These are phyloP conservation scores for Trichosanthes cucumerina DNA, from an alignment of 306 rosid genomes.

Conservation along the genomic window DNA sequence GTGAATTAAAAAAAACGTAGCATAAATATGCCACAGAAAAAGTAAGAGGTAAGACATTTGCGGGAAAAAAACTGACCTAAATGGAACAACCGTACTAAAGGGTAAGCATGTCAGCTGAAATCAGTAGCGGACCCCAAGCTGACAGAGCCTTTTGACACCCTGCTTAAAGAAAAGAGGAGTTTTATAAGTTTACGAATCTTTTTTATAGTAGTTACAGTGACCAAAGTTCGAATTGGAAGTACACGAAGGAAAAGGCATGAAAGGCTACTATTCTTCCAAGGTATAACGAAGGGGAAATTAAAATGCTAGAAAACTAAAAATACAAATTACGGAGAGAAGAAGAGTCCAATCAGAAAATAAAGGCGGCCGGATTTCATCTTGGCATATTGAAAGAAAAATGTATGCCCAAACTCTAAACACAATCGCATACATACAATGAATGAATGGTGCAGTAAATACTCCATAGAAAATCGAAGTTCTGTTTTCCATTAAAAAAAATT, in stretches of 20 bases:
- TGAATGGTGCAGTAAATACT: background rate
- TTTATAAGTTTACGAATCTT: slow-evolving; percentile 40
- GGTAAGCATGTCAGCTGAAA: slow-evolving; percentile 67
- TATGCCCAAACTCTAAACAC: background rate
- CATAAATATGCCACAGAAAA: slow-evolving; percentile 44
- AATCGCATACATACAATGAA: background rate
- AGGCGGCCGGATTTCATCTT: background rate
- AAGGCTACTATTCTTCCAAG: slow-evolving; percentile 14
- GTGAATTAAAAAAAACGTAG: slow-evolving; percentile 25
- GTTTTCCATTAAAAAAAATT: background rate
- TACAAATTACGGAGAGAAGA: no score
- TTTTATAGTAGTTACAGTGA: slow-evolving; percentile 30
- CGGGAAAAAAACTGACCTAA: slow-evolving; percentile 57
- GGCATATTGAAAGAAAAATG: background rate
- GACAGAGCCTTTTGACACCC: slow-evolving; percentile 60
- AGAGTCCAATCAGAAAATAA: background rate
- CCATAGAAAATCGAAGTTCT: background rate
- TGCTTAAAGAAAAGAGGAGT: slow-evolving; percentile 64
- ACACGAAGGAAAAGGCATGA: slow-evolving; percentile 44
- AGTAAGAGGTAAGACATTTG: slow-evolving; percentile 36
- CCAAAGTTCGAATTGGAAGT: slow-evolving; percentile 48
- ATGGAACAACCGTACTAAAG: slow-evolving; percentile 66
- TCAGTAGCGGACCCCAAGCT: slow-evolving; percentile 59
- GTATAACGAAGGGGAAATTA: slow-evolving; percentile 1
- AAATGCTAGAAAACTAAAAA: background rate